Evolutionary conservation across 2,329 filamentous ascomycete species (phyloP).

Genomic region (Colletotrichum somersetense): DNA sequence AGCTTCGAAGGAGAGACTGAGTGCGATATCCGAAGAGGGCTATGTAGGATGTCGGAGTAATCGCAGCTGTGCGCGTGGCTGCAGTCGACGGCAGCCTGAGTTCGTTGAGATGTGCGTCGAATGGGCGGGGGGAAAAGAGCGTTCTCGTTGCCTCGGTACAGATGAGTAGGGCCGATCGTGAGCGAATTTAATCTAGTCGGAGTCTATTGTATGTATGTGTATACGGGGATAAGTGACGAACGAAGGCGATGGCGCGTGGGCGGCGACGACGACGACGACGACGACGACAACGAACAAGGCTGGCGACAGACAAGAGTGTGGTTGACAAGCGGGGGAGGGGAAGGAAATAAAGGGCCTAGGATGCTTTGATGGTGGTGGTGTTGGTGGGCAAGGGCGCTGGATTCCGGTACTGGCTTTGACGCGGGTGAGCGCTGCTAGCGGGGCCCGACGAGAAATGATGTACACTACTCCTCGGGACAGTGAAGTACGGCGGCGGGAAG

Average conservation of each 20-base stretch:
- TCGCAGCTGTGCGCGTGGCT: slow-evolving; percentile 12
- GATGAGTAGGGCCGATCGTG: not conserved
- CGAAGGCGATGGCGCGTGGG: slow-evolving; percentile 3
- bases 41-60: not conserved
- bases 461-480: not conserved
- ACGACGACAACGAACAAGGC: slow-evolving; percentile 11
- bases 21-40: not conserved
- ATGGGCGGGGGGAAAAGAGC: slow-evolving; percentile 1
- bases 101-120: slow-evolving; percentile 22
- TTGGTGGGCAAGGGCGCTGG: not conserved
- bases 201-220: slow-evolving; percentile 1
- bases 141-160: slow-evolving; percentile 19
- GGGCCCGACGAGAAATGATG: not conserved
- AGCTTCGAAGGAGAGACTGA: slow-evolving; percentile 8
- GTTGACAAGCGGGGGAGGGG: slow-evolving; percentile 36
- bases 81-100: slow-evolving; percentile 2
- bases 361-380: slow-evolving; percentile 8
- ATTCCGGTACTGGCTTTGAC: slow-evolving; percentile 8
- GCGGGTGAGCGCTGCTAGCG: slow-evolving; percentile 3
- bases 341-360: slow-evolving; percentile 34
- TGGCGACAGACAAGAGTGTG: slow-evolving; percentile 16
- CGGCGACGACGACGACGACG: not conserved
- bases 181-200: not conserved
- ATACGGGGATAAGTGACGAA: not conserved
- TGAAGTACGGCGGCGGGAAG: slow-evolving; percentile 1